Evolutionary conservation across 148 eudicot species (phyloP), one percentile per base, ranked within the genome.

Genomic region (Salicornia ramosissima): DNA sequence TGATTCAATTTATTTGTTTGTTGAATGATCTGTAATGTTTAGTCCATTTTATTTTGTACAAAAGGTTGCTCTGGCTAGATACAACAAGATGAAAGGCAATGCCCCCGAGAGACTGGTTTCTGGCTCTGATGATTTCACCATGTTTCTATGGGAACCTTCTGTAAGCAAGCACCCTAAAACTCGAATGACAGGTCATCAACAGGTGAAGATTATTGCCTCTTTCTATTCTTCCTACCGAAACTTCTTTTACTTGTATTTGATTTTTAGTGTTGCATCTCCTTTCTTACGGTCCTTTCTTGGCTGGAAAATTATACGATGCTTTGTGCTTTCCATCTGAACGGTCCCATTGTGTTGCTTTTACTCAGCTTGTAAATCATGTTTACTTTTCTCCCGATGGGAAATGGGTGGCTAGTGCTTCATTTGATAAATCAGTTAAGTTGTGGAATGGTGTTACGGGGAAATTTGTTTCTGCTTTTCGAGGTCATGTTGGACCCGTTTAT

Each of bases 401-500:
- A 79, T 94, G 98, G 97, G 76, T 94, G 16, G 98, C 98, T 15
- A 94, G 98, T 81, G 98, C 96, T 57, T 94, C 97, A 61, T 94
- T 93, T 80, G 98, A 94, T 74, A 90, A 85, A 67, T 94, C 97
- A 11, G 96, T 88, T 29, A 94, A 94, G 86, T 73, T 94, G 69
- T 94, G 98, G 98, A 46, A 88, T 81, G 98, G 98, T 49, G 74
- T 84, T 50, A 94, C 97, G 18, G 1, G 97, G 92, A 84, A 80
- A 57, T 94, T 90, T 65, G 87, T 94, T 30, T 83, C 90, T 53
- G 92, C 82, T 47, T 94, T 94, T 68, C 92, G 90, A 18, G 98
- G 98, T 59, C 98, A 90, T 73, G 98, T 94, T n/a, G 97, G 92
- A 25, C 98, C 97, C 60, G 98, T 94, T 19, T 90, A 94, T 82